A percentile compares a stretch with the other conserved stretches of the same genome.
Evolutionary conservation across 2,329 filamentous ascomycete species (phyloP).

Genomic region (Colletotrichum zoysiae): DNA sequence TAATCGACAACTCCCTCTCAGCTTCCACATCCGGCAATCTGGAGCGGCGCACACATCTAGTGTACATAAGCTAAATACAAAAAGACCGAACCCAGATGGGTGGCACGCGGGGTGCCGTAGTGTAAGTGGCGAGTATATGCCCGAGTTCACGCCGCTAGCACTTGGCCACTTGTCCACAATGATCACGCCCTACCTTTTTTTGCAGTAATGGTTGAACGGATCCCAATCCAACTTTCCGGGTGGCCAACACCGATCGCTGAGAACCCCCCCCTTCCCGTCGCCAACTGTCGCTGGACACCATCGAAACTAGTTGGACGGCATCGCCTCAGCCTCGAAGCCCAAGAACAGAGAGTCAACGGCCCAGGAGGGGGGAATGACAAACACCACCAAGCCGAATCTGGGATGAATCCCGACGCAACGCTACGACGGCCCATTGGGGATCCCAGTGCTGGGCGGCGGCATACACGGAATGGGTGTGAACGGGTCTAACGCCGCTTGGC

Average conservation of each 20-base stretch:
- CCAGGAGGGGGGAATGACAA: constrained; percentile 17
- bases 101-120: constrained; percentile 27
- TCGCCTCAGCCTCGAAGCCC: constrained; percentile 12
- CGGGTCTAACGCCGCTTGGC: constrained; percentile 34
- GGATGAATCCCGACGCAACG: constrained; percentile 33
- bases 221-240: not conserved
- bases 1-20: constrained; percentile 7
- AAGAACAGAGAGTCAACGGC: constrained; percentile 16
- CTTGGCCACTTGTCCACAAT: constrained; percentile 1
- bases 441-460: constrained; percentile 26
- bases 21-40: constrained; percentile 22
- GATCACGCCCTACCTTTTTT: constrained; percentile 11
- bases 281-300: not conserved
- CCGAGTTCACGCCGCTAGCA: constrained; percentile 25
- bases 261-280: not conserved
- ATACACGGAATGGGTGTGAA: constrained; percentile 27
- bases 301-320: not conserved
- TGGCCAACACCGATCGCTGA: not conserved
- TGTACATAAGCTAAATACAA: not conserved
- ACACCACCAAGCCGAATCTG: constrained; percentile 41
- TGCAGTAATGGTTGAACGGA: not conserved
- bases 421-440: constrained; percentile 36
- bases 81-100: constrained; percentile 12
- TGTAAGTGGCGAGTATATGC: not conserved
- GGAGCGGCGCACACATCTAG: not conserved